Conservation (phyloP, 192 early-diverging fungal species). For the Dissophora globulifera region DNA sequence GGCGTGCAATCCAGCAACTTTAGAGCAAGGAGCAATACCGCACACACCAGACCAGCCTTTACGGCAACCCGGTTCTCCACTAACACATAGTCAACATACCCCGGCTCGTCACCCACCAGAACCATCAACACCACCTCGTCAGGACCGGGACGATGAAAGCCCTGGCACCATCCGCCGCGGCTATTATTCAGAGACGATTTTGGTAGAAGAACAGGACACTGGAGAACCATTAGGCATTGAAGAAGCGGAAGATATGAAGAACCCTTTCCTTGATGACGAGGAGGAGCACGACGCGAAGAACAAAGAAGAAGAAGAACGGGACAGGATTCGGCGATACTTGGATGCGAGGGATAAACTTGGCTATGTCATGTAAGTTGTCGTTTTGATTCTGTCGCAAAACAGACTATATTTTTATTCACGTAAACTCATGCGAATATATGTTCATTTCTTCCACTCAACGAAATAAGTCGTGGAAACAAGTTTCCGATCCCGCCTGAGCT, state of each 20-base stretch:
- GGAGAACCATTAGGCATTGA: background rate
- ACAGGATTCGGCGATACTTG: background rate
- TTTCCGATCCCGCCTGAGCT: background rate
- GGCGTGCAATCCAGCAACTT: too few relatives aligned
- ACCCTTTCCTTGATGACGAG: slow-evolving; percentile 1
- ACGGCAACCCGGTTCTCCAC: too few relatives aligned
- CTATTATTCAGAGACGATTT: slow-evolving; percentile 4
- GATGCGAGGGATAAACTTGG: slow-evolving; percentile 16
- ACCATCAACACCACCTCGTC: background rate
- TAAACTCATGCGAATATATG: background rate
- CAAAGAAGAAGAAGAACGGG: background rate
- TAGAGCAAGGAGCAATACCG: too few relatives aligned
- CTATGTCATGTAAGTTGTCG: slow-evolving; percentile 21
- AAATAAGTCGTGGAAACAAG: slow-evolving; percentile 24
- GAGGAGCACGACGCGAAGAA: background rate
- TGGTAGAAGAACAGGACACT: background rate
- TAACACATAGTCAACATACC: too few relatives aligned
- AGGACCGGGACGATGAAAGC: background rate
- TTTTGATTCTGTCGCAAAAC: background rate
- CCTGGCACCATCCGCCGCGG: slow-evolving; percentile 4
- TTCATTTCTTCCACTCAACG: background rate
- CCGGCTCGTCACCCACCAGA: too few relatives aligned
- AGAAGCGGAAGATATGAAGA: background rate
- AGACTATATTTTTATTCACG: background rate
- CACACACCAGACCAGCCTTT: too few relatives aligned